Evolutionary conservation across 306 rosid species (phyloP).

Genomic region (Acmispon strigosus): DNA sequence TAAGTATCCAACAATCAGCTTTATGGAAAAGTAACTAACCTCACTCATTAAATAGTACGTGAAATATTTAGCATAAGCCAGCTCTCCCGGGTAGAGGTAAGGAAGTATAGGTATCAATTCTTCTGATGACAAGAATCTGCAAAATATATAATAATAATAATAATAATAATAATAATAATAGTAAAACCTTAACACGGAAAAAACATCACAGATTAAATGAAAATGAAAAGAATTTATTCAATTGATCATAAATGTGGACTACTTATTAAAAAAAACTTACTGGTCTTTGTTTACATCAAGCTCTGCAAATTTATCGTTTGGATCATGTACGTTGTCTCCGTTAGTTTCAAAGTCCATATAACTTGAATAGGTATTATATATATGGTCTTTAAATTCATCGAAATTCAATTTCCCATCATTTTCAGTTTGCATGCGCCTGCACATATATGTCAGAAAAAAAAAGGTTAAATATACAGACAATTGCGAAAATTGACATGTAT

Average conservation of each 20-base stretch:
- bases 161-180: neutral
- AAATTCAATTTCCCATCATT: constrained; percentile 51
- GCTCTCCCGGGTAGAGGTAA: constrained; percentile 70
- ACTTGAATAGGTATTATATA: constrained; percentile 40
- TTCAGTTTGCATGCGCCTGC: constrained; percentile 55
- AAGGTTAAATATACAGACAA: no score
- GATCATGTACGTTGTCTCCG: constrained; percentile 22
- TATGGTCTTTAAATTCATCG: constrained; percentile 40
- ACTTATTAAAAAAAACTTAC: constrained; percentile 27
- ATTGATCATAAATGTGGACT: no score
- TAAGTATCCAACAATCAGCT: no score
- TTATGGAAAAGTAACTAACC: constrained; percentile 22
- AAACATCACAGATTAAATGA: neutral
- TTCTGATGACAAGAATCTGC: constrained; percentile 50
- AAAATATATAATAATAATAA: neutral
- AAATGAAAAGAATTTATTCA: neutral
- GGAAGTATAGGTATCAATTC: constrained; percentile 53
- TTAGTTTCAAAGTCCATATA: constrained; percentile 45
- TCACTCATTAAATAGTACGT: constrained; percentile 48
- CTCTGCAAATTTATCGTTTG: constrained; percentile 43
- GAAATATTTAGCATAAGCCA: constrained; percentile 54
- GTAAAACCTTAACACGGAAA: neutral
- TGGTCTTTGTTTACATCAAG: constrained; percentile 61
- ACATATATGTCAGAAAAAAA: no score
- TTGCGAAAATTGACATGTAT: no score